Base-by-base conservation (phyloP, 257 asterid species). In the Solanum infundibuliforme region DNA sequence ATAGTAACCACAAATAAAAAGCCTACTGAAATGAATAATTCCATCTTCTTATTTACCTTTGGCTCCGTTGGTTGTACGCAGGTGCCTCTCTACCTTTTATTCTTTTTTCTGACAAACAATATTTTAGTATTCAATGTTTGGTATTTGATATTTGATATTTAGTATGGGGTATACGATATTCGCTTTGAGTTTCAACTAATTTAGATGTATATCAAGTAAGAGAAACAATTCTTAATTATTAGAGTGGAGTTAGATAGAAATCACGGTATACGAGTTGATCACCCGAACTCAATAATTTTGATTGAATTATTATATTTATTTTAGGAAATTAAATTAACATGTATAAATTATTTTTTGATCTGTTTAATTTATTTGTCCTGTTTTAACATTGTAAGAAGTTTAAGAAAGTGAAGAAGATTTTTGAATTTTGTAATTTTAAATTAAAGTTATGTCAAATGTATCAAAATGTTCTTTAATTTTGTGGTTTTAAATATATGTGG, bases 131-230 rank as follows among this genome's bases (percentile, higher is more conserved):
- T 18, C 1, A 1, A 6, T 52, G 3, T 73, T 73, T 3, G 8
- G 2, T 73, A 72, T 72, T 2, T 0, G 6, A 0, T 46, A 48
- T 4, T 46, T 46, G 14, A 12, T 43, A 43, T 12, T 4, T 31
- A 5, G 0, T 9, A 52, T 52, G 1, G 1, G 1, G 0, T 34
- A 73, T 73, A 2, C 0, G 20, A 2, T 16, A 52, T 14, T 43
- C 5, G 0, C 4, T 9, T 21, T 0, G 29, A 36, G 3, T 20
- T 34, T 9, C 8, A 12, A 72, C 0, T 34, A 34, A 72, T 72
- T 32, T 0, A 36, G 3, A 35, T 18, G 7, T 20, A 13, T 0
- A 1, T 34, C 27, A 18, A 0, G 27, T 18, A 69, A 29, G 74
- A 16, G 10, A 12, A 68, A 6, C 2, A 27, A 0, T 68, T 34